Base-by-base conservation (phyloP, 495 filamentous ascomycete species). In the Podospora comata region DNA sequence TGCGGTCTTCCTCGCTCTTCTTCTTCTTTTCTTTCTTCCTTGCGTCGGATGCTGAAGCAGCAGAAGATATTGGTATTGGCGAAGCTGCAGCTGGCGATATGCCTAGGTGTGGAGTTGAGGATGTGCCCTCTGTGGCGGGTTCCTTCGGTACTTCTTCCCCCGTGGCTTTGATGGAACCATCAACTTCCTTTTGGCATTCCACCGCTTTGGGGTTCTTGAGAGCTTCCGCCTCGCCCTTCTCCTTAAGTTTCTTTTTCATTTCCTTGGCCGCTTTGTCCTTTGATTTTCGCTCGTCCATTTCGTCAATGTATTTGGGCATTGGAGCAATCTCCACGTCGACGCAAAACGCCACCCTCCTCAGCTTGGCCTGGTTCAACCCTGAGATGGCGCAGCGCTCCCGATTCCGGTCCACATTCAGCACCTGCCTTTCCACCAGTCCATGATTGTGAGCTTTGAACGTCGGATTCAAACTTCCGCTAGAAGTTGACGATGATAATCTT, bases 271-370 rank as follows among this genome's bases (percentile, higher is more conserved):
- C 78, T 66, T 78, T 79, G 58, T 75, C 80, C 58, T 76, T 76
- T 3, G 59, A 67, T 19, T 78, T 79, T 67, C 72, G 73, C 3
- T 67, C 70, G 4, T 28, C 62, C 0, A 65, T 19, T 27, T 73
- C 84, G 11, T 88, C 86, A 23, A 66, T 75, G 69, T 90, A 86
- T 68, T 79, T 82, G 4, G 85, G 84, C 76, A 84, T 83, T 27
- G 80, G 83, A 56, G 95, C 94, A 73, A 99, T 95, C 79, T 99
- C 95, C 15, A 99, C 95, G 76, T 99, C 95, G 4, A 99, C 95
- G 71, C 91, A 96, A 72, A 99, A 99, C 2, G 93, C 91, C 2
- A 99, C 95, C 44, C 92, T 85, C 23, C 93, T 85, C 39, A 99
- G 79, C 69, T 95, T 96, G 19, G 85, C 86, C 68, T 90, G 88